Percentiles rank a stretch among this genome's conserved stretches.
Evolutionary conservation across 352 stramenopile genomes (phyloP).

Genomic region (Pythium aristosporum): DNA sequence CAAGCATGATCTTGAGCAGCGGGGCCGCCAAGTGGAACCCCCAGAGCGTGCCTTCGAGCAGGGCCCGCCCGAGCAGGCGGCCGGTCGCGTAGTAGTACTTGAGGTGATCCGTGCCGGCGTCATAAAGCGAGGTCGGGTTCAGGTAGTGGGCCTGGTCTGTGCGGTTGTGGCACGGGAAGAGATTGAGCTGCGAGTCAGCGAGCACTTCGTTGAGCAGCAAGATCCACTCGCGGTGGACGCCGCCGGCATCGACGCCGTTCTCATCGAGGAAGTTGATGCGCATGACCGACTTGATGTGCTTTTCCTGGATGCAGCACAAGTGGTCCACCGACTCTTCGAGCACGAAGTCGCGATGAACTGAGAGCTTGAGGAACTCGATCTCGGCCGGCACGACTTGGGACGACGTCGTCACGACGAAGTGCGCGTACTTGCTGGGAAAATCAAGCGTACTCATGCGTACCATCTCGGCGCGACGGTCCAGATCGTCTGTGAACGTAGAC

Average conservation of each 20-base stretch:
- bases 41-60: slow-evolving; percentile 91
- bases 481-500: slow-evolving; percentile 28
- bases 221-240: slow-evolving; percentile 71
- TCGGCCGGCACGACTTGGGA: slow-evolving; percentile 62
- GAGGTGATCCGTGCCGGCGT: slow-evolving; percentile 71
- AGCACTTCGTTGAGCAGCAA: slow-evolving; percentile 71
- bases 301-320: slow-evolving; percentile 39
- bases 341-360: slow-evolving; percentile 40
- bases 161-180: slow-evolving; percentile 58
- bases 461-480: slow-evolving; percentile 43
- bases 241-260: slow-evolving; percentile 52
- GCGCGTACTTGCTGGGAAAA: slow-evolving; percentile 72
- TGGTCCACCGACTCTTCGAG: slow-evolving; percentile 56
- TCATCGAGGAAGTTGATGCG: slow-evolving; percentile 57
- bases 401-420: slow-evolving; percentile 73
- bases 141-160: slow-evolving; percentile 58
- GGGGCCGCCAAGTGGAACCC: slow-evolving; percentile 93
- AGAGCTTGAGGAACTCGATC: slow-evolving; percentile 66
- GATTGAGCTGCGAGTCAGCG: slow-evolving; percentile 38
- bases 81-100: slow-evolving; percentile 62
- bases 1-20: slow-evolving; percentile 96
- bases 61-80: slow-evolving; percentile 52
- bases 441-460: slow-evolving; percentile 37
- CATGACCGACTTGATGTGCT: slow-evolving; percentile 35
- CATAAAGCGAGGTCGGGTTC: slow-evolving; percentile 57